phyloP scores from a whole-genome alignment of 2,329 filamentous ascomycete species.

The Plenodomus biglobosus region DNA sequence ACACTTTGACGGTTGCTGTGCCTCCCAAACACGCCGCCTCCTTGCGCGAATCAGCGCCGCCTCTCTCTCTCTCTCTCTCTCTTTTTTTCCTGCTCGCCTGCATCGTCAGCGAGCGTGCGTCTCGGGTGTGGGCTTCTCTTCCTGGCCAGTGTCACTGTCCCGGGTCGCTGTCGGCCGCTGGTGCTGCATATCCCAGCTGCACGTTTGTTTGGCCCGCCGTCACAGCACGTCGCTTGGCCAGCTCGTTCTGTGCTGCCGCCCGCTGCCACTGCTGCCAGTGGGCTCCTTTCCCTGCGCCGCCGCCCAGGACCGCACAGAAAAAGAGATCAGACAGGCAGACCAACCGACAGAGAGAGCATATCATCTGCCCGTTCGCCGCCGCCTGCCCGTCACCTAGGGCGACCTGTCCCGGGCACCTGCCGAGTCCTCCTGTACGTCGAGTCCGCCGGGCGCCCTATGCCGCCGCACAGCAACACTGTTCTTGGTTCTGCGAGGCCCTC shows the following conservation, averaged over 20 bases:
- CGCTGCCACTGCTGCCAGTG: conserved; percentile 23
- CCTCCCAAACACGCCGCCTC: conserved; percentile 15
- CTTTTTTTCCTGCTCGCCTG: conserved; percentile 23
- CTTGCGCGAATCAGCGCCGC: conserved; percentile 17
- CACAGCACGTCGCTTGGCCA: conserved; percentile 22
- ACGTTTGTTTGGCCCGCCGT: conserved; percentile 31
- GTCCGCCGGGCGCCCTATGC: conserved; percentile 22
- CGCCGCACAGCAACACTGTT: conserved; percentile 11
- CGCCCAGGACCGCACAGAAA: conserved; percentile 6
- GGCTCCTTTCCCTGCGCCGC: conserved; percentile 33
- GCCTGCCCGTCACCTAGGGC: conserved; percentile 33
- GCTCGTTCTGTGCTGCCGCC: conserved; percentile 20
- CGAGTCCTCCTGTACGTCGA: conserved; percentile 25
- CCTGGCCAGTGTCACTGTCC: conserved; percentile 27
- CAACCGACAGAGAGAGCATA: too few species aligned
- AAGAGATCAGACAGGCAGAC: too few species aligned
- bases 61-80: too few species aligned
- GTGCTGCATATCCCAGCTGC: conserved; percentile 20
- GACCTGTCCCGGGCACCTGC: conserved; percentile 33
- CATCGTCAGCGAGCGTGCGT: conserved; percentile 27
- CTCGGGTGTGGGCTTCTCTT: conserved; percentile 18
- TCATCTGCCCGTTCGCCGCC: conserved; percentile 32
- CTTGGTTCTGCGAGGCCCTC: conserved; percentile 6
- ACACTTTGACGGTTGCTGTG: conserved; percentile 9
- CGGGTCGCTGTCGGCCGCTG: conserved; percentile 18